phyloP scores from a whole-genome alignment of 2,329 filamentous ascomycete genomes.

The Epichloe sp. region DNA sequence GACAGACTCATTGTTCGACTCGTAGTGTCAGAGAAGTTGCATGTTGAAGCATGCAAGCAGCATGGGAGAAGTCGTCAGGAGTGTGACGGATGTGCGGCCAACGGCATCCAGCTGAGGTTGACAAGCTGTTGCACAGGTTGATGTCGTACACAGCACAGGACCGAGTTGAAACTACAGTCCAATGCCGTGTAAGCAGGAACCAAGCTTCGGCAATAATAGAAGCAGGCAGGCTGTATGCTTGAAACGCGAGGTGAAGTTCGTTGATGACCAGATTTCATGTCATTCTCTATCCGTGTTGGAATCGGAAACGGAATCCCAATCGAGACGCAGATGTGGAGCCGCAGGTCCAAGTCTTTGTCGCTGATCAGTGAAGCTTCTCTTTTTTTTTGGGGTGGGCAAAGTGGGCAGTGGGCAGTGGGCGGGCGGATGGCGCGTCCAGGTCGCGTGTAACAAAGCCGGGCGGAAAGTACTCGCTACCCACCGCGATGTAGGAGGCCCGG shows the following conservation, averaged over 20 bases:
- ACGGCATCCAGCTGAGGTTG: not conserved
- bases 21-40: not conserved
- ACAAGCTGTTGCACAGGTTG: not conserved
- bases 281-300: not conserved
- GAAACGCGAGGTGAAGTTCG: too few relatives aligned
- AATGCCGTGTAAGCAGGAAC: not conserved
- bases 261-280: not conserved
- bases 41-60: not conserved
- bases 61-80: not conserved
- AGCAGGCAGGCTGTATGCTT: not conserved
- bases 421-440: not conserved
- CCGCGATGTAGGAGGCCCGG: accelerated
- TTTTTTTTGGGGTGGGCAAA: too few relatives aligned
- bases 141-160: not conserved
- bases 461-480: not conserved
- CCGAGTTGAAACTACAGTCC: not conserved
- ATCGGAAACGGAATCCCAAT: not conserved
- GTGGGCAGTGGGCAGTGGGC: too few relatives aligned
- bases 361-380: not conserved
- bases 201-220: not conserved
- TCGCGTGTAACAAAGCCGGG: not conserved
- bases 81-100: constrained; percentile 1
- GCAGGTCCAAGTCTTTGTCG: not conserved
- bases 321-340: not conserved
- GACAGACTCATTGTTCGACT: not conserved